These are phyloP conservation scores for Plasmodiophora brassicae DNA, from an alignment of 208 protist species.

Conservation along the genomic window DNA sequence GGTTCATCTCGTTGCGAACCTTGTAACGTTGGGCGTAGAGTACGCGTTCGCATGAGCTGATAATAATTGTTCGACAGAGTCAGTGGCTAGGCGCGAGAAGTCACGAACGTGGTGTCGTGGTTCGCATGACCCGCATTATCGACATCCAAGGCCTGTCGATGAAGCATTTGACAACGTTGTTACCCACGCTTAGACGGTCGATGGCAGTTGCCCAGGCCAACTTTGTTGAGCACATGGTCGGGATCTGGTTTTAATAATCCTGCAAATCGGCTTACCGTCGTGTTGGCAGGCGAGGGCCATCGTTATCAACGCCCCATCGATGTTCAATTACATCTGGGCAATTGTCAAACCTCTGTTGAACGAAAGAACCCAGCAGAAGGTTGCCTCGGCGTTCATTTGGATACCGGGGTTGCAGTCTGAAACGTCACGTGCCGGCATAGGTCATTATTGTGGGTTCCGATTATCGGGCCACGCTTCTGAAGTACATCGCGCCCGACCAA, in stretches of 20 bases:
- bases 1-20: not conserved
- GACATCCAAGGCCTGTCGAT: not conserved
- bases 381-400: no score
- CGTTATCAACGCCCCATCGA: constrained; percentile 2
- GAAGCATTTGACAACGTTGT: not conserved
- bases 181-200: no score
- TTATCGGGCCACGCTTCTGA: not conserved
- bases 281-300: not conserved
- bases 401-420: no score
- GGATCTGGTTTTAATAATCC: no score
- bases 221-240: constrained; percentile 30
- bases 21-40: not conserved
- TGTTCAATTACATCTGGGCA: not conserved
- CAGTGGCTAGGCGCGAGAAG: not conserved
- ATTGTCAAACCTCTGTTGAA: not conserved
- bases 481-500: not conserved
- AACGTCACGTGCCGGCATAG: no score
- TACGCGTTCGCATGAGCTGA: not conserved
- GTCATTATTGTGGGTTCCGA: not conserved
- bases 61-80: not conserved
- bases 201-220: not conserved
- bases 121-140: not conserved
- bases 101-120: not conserved
- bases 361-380: constrained; percentile 32
- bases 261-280: not conserved